Evolutionary conservation across 371 early-diverging fungal genomes (phyloP), one percentile per base, ranked within the genome.

Genomic region (Funneliformis caledonium): DNA sequence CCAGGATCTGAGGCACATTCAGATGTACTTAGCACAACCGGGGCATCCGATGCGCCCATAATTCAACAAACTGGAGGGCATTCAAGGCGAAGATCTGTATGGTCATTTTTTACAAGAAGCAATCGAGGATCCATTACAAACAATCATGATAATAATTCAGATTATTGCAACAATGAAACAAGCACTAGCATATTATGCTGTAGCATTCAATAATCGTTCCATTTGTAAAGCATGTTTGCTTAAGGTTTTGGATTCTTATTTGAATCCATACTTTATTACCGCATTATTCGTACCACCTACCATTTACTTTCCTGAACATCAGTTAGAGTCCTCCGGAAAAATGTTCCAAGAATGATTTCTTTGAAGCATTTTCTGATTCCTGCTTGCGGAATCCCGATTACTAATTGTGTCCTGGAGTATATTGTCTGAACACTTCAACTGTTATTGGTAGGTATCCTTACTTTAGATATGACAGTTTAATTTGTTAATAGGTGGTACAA

Each of bases 1-100:
- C 77, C 50, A 37, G 79, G 74, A 19, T 47, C 68, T 31, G 80
- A 81, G 68, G 42, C n/a, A 9, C 37, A 33, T 12, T 52, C 74
- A 42, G 65, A 65, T 42, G 81, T 52, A 26, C 33, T 72, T 48
- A 72, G 73, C 37, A 72, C 73, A 22, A 22, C 73, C 9, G 73
- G 31, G 14, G 72, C 48, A 16, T 72, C 73, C 7, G 73, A 72
- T 56, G 7, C 37, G 10, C 73, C 73, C 31, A 52, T 72, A 52
- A 72, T 10, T 50, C 50, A 47, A 31, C 37, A 47, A 56, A 6
- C 2, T 7, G 56, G 56, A 16, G 56, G 26, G 11, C 47, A 42
- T 22, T 42, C 42, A n/a, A 47, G 2, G 12, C 47, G 45, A 70
- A 70, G 11, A 43, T 70, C 47, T 11, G 2, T 12, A 22, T 70